Evolutionary conservation across 208 protist genomes (phyloP), one percentile per base, ranked within the genome.

Genomic region (Leishmania tropica): DNA sequence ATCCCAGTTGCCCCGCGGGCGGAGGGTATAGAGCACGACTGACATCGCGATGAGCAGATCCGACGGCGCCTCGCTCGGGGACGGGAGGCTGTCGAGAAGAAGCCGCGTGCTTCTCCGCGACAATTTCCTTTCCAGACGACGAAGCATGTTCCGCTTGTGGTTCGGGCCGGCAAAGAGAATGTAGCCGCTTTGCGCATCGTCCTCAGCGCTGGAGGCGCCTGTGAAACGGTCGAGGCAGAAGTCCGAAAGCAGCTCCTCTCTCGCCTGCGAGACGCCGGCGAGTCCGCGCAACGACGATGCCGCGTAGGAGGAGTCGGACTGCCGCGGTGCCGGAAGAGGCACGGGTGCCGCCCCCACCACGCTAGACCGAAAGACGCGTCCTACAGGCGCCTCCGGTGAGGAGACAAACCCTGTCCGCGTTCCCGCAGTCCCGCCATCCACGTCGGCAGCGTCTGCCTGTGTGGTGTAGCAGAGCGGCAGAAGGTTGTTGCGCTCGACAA

Each of bases 151-250:
- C 10, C 90, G 87, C 84, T 95, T 96, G 83, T 96, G 92, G 72
- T 98, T 96, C 3, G 93, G 93, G 6, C 93, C 92, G 35, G 90
- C 89, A 76, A 97, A 93, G 64, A 98, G 91, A 60, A 98, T 87
- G 75, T 96, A 93, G 70, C 95, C 95, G n/a, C 78, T 79, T 28
- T 45, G 21, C 24, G 78, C 67, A 37, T 83, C 79, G 2, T 83
- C 73, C 60, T 65, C 78, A 31, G 68, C 77, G 68, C 76, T 76
- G 17, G 60, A 58, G 10, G 21, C 10, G 35, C 48, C 62, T 2
- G 89, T 83, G 67, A 97, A 97, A 68, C 80, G 87, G 28, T 87
- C 67, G 17, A 90, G 83, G 65, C 92, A 97, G 64, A 95, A 97
- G 47, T 93, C 85, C 0, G 83, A 87, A 28, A 92, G 79, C 5